phyloP scores from a whole-genome alignment of 768 basidiomycete genomes.

The Mycena latifolia region DNA sequence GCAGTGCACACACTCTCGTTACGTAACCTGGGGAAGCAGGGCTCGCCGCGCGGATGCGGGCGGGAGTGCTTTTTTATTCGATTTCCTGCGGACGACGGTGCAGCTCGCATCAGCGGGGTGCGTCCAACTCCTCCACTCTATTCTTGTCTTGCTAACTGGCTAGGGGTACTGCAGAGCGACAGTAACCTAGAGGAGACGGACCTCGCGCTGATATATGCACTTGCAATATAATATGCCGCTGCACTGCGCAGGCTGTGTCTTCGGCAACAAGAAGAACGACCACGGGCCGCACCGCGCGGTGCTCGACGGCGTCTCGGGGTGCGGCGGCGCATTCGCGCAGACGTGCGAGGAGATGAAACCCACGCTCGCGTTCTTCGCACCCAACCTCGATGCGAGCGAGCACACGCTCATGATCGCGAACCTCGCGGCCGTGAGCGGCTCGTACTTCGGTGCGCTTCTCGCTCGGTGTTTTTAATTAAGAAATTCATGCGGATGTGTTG shows the following conservation, averaged over 20 bases:
- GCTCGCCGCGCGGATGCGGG: conserved; percentile 49
- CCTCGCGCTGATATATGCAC: conserved; percentile 51
- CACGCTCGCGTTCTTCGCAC: conserved; percentile 56
- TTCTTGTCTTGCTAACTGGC: not conserved
- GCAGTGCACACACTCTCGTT: conserved; percentile 52
- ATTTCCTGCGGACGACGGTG: conserved; percentile 55
- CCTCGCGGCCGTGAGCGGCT: conserved; percentile 54
- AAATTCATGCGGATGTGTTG: too few species aligned
- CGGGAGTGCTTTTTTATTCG: conserved; percentile 54
- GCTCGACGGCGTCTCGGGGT: conserved; percentile 61
- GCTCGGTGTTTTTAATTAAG: not conserved
- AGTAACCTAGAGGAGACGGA: conserved; percentile 54
- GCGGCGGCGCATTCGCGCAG: conserved; percentile 57
- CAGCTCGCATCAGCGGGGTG: conserved; percentile 60
- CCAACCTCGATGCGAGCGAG: conserved; percentile 52
- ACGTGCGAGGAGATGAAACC: conserved; percentile 62
- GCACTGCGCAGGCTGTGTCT: conserved; percentile 56
- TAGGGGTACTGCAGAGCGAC: conserved; percentile 47
- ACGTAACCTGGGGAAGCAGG: conserved; percentile 53
- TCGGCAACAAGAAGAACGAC: conserved; percentile 64
- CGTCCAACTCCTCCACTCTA: not conserved
- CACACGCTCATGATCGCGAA: conserved; percentile 56
- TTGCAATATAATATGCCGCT: not conserved
- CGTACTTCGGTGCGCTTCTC: conserved; percentile 56
- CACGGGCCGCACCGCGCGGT: conserved; percentile 57